A percentile compares a stretch with the other conserved stretches of the same genome.
These are phyloP conservation scores for Articulospora tetracladia DNA, from an alignment of 495 filamentous ascomycete genomes.

Conservation along the genomic window DNA sequence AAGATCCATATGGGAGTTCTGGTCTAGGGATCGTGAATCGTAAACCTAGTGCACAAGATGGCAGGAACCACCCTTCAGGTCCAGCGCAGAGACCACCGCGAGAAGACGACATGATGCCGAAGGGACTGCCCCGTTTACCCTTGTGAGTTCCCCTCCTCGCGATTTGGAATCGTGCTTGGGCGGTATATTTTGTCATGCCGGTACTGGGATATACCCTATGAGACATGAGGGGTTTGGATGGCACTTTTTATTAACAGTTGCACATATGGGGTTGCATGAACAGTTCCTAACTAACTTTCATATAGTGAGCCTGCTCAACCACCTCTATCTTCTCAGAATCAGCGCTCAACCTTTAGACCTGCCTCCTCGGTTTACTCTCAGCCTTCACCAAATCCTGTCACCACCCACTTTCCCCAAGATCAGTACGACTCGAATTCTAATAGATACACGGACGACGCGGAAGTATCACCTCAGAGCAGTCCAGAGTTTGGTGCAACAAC, in stretches of 20 bases:
- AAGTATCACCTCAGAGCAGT: conserved; percentile 26
- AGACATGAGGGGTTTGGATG: conserved; percentile 7
- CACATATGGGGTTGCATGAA: background rate
- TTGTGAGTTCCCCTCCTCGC: conserved; percentile 16
- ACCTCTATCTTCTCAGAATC: background rate
- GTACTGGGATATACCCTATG: background rate
- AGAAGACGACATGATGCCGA: conserved; percentile 7
- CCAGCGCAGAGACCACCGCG: conserved; percentile 2
- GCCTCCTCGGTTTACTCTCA: conserved; percentile 24
- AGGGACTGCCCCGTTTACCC: conserved; percentile 13
- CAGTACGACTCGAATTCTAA: conserved; percentile 1
- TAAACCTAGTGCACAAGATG: conserved; percentile 2
- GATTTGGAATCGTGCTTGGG: background rate
- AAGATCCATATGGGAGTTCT: conserved; percentile 10
- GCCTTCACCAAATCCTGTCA: conserved; percentile 10
- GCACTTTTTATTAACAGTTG: background rate
- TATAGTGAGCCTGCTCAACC: conserved; percentile 9
- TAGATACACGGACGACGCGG: conserved; percentile 18
- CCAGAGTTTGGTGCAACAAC: conserved; percentile 14
- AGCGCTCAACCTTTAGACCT: conserved; percentile 20
- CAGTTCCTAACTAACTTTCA: conserved; percentile 5
- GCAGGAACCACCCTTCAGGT: conserved; percentile 4
- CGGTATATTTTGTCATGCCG: background rate
- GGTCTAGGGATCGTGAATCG: background rate
- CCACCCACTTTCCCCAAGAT: conserved; percentile 11